phyloP scores from a whole-genome alignment of 345 rosid genomes.

The Brassica cretica region DNA sequence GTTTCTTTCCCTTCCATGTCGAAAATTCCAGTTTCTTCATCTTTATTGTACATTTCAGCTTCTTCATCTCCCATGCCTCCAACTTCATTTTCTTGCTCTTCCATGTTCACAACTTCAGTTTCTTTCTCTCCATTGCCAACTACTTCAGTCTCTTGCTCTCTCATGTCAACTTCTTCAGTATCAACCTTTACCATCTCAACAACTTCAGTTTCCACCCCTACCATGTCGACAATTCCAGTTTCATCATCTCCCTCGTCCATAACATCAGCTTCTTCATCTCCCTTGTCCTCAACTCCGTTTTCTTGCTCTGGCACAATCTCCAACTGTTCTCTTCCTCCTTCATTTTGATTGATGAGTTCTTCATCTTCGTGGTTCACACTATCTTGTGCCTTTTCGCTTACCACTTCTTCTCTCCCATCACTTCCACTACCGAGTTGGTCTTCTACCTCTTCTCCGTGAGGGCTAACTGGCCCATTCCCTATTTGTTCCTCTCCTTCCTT shows the following conservation, averaged over 20 bases:
- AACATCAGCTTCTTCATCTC: neutral
- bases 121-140: neutral
- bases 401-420: constrained; percentile 2
- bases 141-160: neutral
- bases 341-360: constrained; percentile 3
- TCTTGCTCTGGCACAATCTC: constrained; percentile 18
- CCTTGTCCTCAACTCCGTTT: constrained; percentile 3
- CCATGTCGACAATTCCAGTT: neutral
- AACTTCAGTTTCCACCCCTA: neutral
- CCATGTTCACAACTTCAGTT: neutral
- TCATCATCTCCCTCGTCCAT: neutral
- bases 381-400: constrained; percentile 11
- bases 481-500: constrained; percentile 14
- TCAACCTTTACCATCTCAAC: neutral
- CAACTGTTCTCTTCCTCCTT: neutral
- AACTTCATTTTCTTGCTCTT: neutral
- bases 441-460: constrained; percentile 13
- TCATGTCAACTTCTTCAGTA: neutral
- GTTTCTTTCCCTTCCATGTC: neutral
- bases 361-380: neutral
- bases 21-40: neutral
- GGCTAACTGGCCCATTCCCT: constrained; percentile 6
- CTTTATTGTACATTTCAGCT: neutral
- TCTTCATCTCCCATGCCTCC: neutral
- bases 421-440: constrained; percentile 6